Conservation (phyloP, 306 rosid genomes). For the Quercus parvula region DNA sequence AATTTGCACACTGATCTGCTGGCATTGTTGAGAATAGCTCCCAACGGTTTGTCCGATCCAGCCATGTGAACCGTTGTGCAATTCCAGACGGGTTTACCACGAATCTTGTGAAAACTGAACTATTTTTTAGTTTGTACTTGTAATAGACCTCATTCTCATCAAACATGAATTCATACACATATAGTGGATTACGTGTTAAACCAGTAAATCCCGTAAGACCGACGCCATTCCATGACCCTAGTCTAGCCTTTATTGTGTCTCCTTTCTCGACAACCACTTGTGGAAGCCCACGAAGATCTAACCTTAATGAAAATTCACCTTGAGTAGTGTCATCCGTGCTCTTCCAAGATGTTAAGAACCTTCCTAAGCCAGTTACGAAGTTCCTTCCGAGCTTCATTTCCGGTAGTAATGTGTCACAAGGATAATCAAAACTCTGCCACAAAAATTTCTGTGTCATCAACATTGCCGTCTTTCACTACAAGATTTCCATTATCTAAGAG, state of each 20-base stretch:
- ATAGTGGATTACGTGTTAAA: neutral
- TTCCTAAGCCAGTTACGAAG: constrained; percentile 17
- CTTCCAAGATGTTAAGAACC: constrained; percentile 37
- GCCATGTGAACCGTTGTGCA: constrained; percentile 24
- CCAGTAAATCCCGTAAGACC: neutral
- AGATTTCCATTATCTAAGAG: constrained; percentile 39
- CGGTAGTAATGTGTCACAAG: constrained; percentile 42
- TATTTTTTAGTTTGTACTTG: neutral
- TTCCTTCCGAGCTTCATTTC: constrained; percentile 50
- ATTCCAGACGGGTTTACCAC: neutral
- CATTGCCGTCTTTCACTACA: constrained; percentile 24
- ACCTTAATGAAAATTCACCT: neutral
- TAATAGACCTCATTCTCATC: constrained; percentile 11
- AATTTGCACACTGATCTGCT: constrained; percentile 19
- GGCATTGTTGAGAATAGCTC: neutral
- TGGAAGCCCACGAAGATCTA: neutral
- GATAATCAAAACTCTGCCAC: constrained; percentile 63
- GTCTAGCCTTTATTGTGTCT: too few relatives aligned
- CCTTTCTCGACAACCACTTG: neutral
- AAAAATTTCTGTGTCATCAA: neutral
- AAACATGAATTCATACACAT: neutral
- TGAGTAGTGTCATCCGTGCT: constrained; percentile 39
- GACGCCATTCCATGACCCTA: constrained; percentile 30
- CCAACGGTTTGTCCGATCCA: constrained; percentile 12
- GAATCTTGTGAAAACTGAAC: constrained; percentile 4